Conservation (phyloP, 1,284 basidiomycete species). For the Xerocomus minutiporus region DNA sequence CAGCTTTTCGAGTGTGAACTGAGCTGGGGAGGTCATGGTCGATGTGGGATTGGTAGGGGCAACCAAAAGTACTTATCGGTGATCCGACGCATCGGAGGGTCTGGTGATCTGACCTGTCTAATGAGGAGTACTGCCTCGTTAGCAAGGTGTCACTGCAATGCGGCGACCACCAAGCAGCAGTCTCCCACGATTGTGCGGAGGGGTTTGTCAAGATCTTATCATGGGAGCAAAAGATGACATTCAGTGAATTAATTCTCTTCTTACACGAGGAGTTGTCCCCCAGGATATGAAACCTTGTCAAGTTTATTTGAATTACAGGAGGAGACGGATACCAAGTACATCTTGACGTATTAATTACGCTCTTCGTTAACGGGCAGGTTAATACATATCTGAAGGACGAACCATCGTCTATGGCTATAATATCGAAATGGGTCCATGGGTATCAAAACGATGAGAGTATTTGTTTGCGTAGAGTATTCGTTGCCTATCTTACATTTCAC, state of each 20-base stretch:
- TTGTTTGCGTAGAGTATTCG: constrained; percentile 4
- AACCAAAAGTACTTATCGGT: background rate
- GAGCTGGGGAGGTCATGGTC: constrained; percentile 24
- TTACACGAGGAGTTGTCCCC: too few species aligned
- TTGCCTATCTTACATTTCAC: constrained; percentile 4
- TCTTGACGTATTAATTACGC: background rate
- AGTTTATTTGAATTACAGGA: too few species aligned
- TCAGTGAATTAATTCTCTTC: too few species aligned
- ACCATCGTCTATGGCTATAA: constrained; percentile 4
- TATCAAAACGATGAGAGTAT: constrained; percentile 1
- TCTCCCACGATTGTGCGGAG: background rate
- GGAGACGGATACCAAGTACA: constrained; percentile 6
- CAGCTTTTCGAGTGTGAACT: constrained; percentile 38
- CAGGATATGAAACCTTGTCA: too few species aligned
- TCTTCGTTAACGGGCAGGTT: constrained; percentile 2
- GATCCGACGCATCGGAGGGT: background rate
- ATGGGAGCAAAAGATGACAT: too few species aligned
- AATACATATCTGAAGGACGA: constrained; percentile 6
- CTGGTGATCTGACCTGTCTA: background rate
- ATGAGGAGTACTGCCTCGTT: background rate
- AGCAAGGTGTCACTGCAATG: background rate
- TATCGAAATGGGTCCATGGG: constrained; percentile 4
- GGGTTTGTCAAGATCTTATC: too few species aligned
- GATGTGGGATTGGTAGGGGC: background rate
- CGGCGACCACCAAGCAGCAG: background rate